Base-by-base conservation (phyloP, 2,329 filamentous ascomycete species). In the Aspergillus spinulosporus region DNA sequence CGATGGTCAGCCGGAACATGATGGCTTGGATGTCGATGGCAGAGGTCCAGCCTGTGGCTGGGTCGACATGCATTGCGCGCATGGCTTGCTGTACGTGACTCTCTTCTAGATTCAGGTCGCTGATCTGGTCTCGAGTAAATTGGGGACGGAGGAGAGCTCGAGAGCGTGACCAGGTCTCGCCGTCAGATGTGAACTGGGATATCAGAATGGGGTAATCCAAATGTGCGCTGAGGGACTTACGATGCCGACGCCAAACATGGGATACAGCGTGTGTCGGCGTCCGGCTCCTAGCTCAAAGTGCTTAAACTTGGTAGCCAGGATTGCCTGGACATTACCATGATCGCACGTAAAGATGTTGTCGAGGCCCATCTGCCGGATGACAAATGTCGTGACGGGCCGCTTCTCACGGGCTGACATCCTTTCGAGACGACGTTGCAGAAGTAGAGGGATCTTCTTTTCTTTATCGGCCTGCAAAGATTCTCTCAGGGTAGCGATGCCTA, bases 141-240 rank as follows among this genome's bases (percentile, higher is more conserved):
- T 95, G 90, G 0, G 92, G 92, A 2, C 92, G 82, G 60, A 97
- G 86, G 58, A 96, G 79, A 62, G 90, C 86, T n/a, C 92, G 83
- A 51, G 87, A 91, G 54, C 82, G 81, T 63, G 92, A 88, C 92
- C 92, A 96, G 51, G 81, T 75, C 28, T 85, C 78, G 9, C 88
- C 88, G 69, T 96, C 92, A 1, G 89, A 92, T 2, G 87, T 88
- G 73, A 72, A 72, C 70, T 72, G 51, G 12, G 52, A n/a, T 57
- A 34, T 58, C 40, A 59, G 60, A 12, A 8, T 44, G 8, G 8
- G 49, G 15, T 39, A 45, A 6, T 12, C n/a, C 4, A 12, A 26
- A 9, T 12, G 44, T 5, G 5, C n/a, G 11, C 51, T 15, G 55
- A 40, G 21, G 21, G 21, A 64, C 70, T 63, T 62, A 72, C 71